Evolutionary conservation across 1,139 yeast genomes (phyloP).

Genomic region (Kodamaea anthophila): DNA sequence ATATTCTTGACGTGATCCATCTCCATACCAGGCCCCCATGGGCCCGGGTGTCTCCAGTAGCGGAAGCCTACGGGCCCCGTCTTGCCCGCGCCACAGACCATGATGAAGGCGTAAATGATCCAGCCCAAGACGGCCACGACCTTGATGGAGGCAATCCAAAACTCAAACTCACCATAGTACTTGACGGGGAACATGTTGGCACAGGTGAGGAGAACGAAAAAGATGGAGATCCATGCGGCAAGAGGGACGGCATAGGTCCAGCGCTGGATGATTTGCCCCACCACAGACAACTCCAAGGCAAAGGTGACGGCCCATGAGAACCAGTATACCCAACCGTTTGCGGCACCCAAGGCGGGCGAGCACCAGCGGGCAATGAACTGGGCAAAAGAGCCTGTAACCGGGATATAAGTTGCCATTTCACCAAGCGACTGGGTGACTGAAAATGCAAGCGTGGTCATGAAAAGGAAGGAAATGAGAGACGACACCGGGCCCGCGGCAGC

Average conservation of each 20-base stretch:
- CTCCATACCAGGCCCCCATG: slow-evolving; percentile 65
- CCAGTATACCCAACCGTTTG: slow-evolving; percentile 83
- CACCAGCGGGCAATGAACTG: slow-evolving; percentile 54
- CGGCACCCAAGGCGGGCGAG: slow-evolving; percentile 69
- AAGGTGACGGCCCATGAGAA: slow-evolving; percentile 82
- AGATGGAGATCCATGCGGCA: slow-evolving; percentile 73
- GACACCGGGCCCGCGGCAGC: slow-evolving; percentile 68
- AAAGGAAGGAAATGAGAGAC: slow-evolving; percentile 55
- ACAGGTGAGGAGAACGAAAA: slow-evolving; percentile 48
- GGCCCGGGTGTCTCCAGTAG: slow-evolving; percentile 92
- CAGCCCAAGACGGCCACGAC: slow-evolving; percentile 69
- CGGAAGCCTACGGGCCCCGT: slow-evolving; percentile 75
- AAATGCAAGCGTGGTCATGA: slow-evolving; percentile 61
- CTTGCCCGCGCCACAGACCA: slow-evolving; percentile 67
- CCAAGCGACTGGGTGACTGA: slow-evolving; percentile 66
- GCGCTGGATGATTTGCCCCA: slow-evolving; percentile 66
- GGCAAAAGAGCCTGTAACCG: slow-evolving; percentile 60
- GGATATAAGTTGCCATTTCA: slow-evolving; percentile 71
- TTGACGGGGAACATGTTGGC: slow-evolving; percentile 57
- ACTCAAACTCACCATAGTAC: slow-evolving; percentile 62
- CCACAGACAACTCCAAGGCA: slow-evolving; percentile 75
- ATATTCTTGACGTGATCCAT: slow-evolving; percentile 16
- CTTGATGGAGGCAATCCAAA: slow-evolving; percentile 56
- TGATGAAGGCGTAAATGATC: slow-evolving; percentile 58
- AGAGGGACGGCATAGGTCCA: slow-evolving; percentile 73